Evolutionary conservation across 2,329 filamentous ascomycete species (phyloP), one percentile per base, ranked within the genome.

Genomic region (Neofusicoccum kwambonambiense): DNA sequence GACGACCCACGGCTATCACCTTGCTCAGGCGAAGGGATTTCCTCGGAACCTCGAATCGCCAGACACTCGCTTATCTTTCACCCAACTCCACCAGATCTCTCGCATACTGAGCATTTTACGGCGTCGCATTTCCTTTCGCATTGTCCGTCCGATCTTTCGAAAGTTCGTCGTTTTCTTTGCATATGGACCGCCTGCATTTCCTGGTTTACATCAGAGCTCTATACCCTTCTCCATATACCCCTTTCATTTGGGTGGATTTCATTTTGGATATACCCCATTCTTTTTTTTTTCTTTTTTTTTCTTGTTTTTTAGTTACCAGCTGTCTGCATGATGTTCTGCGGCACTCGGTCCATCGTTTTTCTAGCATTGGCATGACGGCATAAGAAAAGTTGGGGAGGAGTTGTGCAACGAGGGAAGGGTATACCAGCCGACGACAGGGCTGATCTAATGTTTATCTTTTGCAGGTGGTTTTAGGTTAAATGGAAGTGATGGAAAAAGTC

Each of bases 141-240:
- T 31, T 7, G 27, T 44, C 42, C 5, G 42, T 47, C 56, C 56
- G 56, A 60, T 47, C 42, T 1, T 47, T 60, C 12, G 31, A 37
- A 47, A 27, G 12, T 15, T 17, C 37, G 41, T 42, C 17, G 41
- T 47, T 47, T 52, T 60, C 56, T 27, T 60, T 60, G 56, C 56
- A 45, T 47, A 34, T 60, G 7, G 39, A 58, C 54, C 54, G 22
- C 13, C 56, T 60, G 56, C 41, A 60, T 47, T 35, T 35, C 31
- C 56, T 22, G 56, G 56, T 47, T 60, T 47, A 27, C 42, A 35
- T 15, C 19, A 17, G 37, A 58, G 54, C 44, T 60, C 31, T 60
- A 60, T 47, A 60, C 42, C 54, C 41, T 60, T 60, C 56, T 60
- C 31, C 41, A 60, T 60, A 60, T 60, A 60, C 56, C 56, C 56